Percentiles rank a stretch among this genome's conserved stretches.
phyloP scores from a whole-genome alignment of 352 stramenopile species.

The Elongisporangium undulatum region DNA sequence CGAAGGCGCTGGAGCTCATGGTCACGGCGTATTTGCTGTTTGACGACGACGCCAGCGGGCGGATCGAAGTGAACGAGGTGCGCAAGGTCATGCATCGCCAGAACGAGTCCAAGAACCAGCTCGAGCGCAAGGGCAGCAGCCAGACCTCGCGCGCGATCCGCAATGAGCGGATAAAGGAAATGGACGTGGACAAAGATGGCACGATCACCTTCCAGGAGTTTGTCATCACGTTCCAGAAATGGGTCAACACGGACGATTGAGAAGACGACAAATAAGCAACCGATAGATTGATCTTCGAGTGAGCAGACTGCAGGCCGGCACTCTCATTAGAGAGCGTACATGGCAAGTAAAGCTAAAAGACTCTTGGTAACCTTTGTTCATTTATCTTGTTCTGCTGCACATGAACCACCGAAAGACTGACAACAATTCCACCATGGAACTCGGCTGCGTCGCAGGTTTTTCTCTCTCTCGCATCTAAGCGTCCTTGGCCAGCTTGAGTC shows the following conservation, averaged over 20 bases:
- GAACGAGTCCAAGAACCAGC: constrained; percentile 25
- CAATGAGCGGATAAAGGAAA: constrained; percentile 80
- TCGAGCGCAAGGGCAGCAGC: constrained; percentile 51
- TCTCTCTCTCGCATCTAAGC: constrained; percentile 13
- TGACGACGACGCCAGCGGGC: constrained; percentile 77
- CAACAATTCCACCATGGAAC: not conserved
- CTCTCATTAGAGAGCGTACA: too few species aligned
- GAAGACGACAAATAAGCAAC: constrained; percentile 9
- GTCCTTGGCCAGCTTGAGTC: constrained; percentile 30
- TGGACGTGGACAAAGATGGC: constrained; percentile 84
- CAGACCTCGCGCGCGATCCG: constrained; percentile 58
- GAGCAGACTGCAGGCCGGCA: too few species aligned
- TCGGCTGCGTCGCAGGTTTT: constrained; percentile 16
- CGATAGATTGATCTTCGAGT: not conserved
- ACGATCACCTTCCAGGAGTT: constrained; percentile 90
- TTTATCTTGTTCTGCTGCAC: not conserved
- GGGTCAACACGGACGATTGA: constrained; percentile 68
- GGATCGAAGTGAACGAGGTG: constrained; percentile 75
- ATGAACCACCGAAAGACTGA: not conserved
- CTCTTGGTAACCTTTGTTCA: too few species aligned
- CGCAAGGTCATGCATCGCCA: constrained; percentile 59
- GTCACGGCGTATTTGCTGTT: constrained; percentile 84
- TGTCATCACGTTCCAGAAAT: constrained; percentile 84
- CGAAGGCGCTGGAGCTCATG: constrained; percentile 79
- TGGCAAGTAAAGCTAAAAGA: too few species aligned